Conservation (phyloP, 805 yeast species). For the Teunomyces aglyptinius region DNA sequence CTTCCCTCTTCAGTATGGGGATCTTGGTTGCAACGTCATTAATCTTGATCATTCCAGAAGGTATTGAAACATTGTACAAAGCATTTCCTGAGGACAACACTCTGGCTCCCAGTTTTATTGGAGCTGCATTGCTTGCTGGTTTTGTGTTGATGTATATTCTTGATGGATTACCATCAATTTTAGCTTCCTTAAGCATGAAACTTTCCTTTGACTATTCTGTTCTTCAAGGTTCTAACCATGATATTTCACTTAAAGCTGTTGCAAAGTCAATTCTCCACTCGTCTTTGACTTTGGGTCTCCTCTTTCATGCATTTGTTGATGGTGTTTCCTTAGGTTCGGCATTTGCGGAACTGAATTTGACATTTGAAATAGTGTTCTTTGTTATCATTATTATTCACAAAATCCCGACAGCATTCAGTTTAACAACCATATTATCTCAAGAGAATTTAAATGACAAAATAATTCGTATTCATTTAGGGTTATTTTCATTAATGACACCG, state of each 20-base stretch:
- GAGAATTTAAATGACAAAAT: conserved; percentile 29
- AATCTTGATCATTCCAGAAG: conserved; percentile 64
- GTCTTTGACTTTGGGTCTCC: conserved; percentile 57
- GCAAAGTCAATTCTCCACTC: conserved; percentile 32
- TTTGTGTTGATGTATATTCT: conserved; percentile 52
- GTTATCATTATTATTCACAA: conserved; percentile 67
- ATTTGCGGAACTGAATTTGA: conserved; percentile 34
- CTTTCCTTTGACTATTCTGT: conserved; percentile 7
- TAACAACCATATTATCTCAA: conserved; percentile 51
- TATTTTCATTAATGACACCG: conserved; percentile 64
- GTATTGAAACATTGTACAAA: conserved; percentile 45
- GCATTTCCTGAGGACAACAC: conserved; percentile 17
- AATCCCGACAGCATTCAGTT: conserved; percentile 71
- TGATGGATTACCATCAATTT: conserved; percentile 33
- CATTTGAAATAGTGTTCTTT: conserved; percentile 47
- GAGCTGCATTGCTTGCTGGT: conserved; percentile 52
- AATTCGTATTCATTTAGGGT: conserved; percentile 46
- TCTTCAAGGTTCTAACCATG: not conserved
- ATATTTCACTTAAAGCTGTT: not conserved
- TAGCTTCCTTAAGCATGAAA: conserved; percentile 8
- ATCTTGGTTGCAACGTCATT: conserved; percentile 59
- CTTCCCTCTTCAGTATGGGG: conserved; percentile 58
- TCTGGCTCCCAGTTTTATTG: conserved; percentile 30
- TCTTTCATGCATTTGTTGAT: conserved; percentile 68
- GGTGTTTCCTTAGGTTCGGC: conserved; percentile 73